These are phyloP conservation scores for Quercus phellos DNA, from an alignment of 331 rosid species.

Conservation along the genomic window DNA sequence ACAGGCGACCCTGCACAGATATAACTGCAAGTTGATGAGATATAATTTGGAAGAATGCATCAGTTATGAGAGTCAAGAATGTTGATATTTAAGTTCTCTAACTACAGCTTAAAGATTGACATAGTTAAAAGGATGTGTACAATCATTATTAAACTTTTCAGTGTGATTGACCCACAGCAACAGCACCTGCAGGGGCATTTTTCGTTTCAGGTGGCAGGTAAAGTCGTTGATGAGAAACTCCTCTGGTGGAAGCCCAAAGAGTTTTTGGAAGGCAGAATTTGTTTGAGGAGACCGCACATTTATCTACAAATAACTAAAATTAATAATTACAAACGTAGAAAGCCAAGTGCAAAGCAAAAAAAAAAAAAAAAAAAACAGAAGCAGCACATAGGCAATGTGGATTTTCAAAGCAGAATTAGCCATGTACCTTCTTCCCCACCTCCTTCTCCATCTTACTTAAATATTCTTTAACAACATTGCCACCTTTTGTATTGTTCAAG, in stretches of 20 bases:
- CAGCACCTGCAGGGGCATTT: conserved; percentile 90
- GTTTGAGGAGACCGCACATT: conserved; percentile 93
- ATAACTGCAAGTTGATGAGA: conserved; percentile 26
- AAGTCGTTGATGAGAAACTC: conserved; percentile 97
- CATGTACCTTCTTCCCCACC: conserved; percentile 88
- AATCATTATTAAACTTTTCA: conserved; percentile 1
- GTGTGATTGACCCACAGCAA: conserved; percentile 13
- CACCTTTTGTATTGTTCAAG: conserved; percentile 79
- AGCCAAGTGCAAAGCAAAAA: conserved; percentile 4
- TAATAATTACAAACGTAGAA: conserved; percentile 17
- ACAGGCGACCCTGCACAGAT: conserved; percentile 74
- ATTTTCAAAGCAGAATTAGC: conserved; percentile 3
- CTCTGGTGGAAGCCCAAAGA: conserved; percentile 87
- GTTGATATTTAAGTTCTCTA: neutral
- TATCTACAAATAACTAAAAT: conserved; percentile 45
- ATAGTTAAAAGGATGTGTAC: neutral
- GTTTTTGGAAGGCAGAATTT: conserved; percentile 91
- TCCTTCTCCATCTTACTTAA: conserved; percentile 96
- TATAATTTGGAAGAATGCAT: conserved; percentile 14
- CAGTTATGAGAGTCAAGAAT: conserved; percentile 11
- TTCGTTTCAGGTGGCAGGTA: conserved; percentile 88
- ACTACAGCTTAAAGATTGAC: neutral
- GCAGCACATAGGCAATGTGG: conserved; percentile 18
- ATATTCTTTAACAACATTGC: conserved; percentile 64
- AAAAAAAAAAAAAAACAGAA: neutral